Evolutionary conservation across 2,329 filamentous ascomycete species (phyloP).

Genomic region (Pseudomassariella vexata): DNA sequence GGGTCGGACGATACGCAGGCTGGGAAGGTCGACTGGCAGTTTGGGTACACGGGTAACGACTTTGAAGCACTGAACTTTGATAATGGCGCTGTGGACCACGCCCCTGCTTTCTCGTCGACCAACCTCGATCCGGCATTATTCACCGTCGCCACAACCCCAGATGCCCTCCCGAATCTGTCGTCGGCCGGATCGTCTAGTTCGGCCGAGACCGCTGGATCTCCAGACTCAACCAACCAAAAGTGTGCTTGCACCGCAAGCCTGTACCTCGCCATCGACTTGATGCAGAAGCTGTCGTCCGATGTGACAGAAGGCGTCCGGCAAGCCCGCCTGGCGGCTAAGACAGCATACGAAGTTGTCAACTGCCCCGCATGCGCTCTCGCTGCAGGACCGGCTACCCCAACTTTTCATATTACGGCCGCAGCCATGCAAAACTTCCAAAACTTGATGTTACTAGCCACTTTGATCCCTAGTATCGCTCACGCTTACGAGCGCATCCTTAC

Average conservation of each 20-base stretch:
- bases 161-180: constrained; percentile 18
- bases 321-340: constrained; percentile 40
- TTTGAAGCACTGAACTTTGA: constrained; percentile 21
- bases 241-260: constrained; percentile 46
- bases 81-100: constrained; percentile 9
- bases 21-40: constrained; percentile 11
- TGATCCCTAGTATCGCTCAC: constrained; percentile 52
- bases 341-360: constrained; percentile 44
- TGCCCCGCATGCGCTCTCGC: constrained; percentile 41
- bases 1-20: constrained; percentile 1
- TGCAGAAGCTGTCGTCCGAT: constrained; percentile 39
- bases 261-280: constrained; percentile 44
- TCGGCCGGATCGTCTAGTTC: constrained; percentile 15
- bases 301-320: constrained; percentile 40
- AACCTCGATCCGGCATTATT: constrained; percentile 24
- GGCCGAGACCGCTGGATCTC: constrained; percentile 2
- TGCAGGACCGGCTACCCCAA: constrained; percentile 1
- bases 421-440: constrained; percentile 50
- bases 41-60: constrained; percentile 14
- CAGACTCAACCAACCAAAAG: not conserved
- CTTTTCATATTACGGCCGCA: constrained; percentile 19
- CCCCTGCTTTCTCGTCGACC: constrained; percentile 12
- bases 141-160: constrained; percentile 10
- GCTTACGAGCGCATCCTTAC: constrained; percentile 50
- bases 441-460: constrained; percentile 51